Evolutionary conservation across 345 rosid species (phyloP).

Genomic region (Jatropha curcas): DNA sequence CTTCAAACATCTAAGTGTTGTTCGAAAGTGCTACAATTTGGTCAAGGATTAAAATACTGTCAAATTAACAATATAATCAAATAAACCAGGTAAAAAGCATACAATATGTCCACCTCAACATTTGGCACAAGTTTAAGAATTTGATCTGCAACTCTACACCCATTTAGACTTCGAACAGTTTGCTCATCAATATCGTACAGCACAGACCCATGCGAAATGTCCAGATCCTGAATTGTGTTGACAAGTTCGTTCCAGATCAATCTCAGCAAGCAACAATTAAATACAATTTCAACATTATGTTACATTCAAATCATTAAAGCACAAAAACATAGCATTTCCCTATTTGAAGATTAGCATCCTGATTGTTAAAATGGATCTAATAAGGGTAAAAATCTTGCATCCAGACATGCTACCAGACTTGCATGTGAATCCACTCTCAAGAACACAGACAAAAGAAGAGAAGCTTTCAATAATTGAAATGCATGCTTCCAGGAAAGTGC

Average conservation of each 20-base stretch:
- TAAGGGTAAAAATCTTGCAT: background rate
- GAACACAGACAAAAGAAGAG: background rate
- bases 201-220: slow-evolving; percentile 26
- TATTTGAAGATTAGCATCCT: background rate
- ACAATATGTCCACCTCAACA: slow-evolving; percentile 13
- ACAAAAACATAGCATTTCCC: background rate
- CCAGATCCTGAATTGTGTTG: slow-evolving; percentile 31
- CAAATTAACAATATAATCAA: background rate
- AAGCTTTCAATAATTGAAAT: background rate
- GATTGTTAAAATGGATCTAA: no score
- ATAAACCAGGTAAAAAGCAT: slow-evolving; percentile 1
- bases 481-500: background rate
- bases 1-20: slow-evolving; percentile 62
- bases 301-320: background rate
- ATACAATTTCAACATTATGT: background rate
- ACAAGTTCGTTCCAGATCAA: background rate
- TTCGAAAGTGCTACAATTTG: slow-evolving; percentile 55
- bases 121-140: slow-evolving; percentile 32
- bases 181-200: slow-evolving; percentile 25
- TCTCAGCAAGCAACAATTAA: background rate
- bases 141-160: slow-evolving; percentile 36
- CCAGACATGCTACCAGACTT: background rate
- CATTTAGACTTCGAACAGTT: slow-evolving; percentile 34
- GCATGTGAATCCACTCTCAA: background rate
- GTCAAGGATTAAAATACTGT: slow-evolving; percentile 3